Base-by-base conservation (phyloP, 352 stramenopile species). In the Halophytophthora polymorphica region DNA sequence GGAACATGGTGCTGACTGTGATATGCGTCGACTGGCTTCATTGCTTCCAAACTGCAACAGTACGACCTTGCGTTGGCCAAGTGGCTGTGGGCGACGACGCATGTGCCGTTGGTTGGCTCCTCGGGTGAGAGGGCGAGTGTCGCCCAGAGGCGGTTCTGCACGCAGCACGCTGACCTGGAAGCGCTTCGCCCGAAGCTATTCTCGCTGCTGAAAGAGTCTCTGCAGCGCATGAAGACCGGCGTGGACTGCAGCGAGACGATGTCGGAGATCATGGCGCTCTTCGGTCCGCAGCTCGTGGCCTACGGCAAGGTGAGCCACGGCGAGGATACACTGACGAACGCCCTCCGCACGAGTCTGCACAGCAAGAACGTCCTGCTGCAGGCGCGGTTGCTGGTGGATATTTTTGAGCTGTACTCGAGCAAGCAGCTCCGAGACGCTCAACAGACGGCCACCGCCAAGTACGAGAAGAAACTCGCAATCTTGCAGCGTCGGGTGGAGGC, bases 331-430 rank as follows among this genome's bases (percentile, higher is more conserved):
- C 66, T 91, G 23, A 81, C 66, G 46, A 78, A 70, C 25, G 77
- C 76, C 13, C 55, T 90, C 23, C 57, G 63, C n/a, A 64, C 77
- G 19, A 69, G 61, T 7, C 43, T 86, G 13, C 64, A 83, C 46
- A 68, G 62, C 19, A 93, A 90, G 59, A 89, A 90, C 42, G 51
- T 88, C 5, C 35, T 90, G 34, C 62, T 93, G n/a, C 83, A 91
- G 53, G 58, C 45, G 17, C 77, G 77, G 12, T 45, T 91, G 38
- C 55, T 91, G 14, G 76, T 71, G 8, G 65, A 77, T 37, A 58
- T 91, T 13, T 80, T 88, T 39, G 55, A 61, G 17, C 54, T 86
- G 13, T 91, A 89, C 44, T 34, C 11, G 7, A 50, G 39, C 19
- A 83, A 80, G 45, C 49, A 69, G 10, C 28, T 79, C 13, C 23